Base-by-base conservation (phyloP, 805 yeast species). In the Yamadazyma scolyti region DNA sequence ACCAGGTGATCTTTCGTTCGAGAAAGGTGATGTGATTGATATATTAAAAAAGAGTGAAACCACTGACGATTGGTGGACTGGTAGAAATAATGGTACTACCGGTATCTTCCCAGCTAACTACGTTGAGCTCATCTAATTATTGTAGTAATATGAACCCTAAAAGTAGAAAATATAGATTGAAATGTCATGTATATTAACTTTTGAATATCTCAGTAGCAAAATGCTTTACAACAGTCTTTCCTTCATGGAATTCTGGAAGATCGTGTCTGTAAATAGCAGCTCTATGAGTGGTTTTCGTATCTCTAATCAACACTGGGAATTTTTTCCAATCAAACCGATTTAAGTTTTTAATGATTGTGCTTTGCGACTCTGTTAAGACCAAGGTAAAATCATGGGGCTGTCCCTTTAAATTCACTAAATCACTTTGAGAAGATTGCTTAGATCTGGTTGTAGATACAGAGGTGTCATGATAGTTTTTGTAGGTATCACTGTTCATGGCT, bases 61-160 rank as follows among this genome's bases (percentile, higher is more conserved):
- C 9, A 76, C 79, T 29, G 95, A 93, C 55, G 97, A 93, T 56
- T 93, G 98, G 98, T 93, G 98, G 98, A 87, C 96, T 0, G 98
- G 98, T 16, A 78, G 83, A 53, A 65, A 78, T 33, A 84, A 83
- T 44, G 90, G 94, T 9, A 62, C 61, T 39, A 86, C 85, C 47
- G 98, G 98, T 25, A 89, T 89, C 14, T 90, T 90, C 73, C 98
- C 98, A 7, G 98, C 98, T 2, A 90, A 90, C 56, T 90, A 90
- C 52, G 97, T 90, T 25, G 95, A 89, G 53, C 59, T 89, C 47
- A 74, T 78, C 31, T 81, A 25, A 24, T n/a, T n/a, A n/a, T n/a
- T n/a, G n/a, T n/a, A n/a, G n/a, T n/a, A n/a, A n/a, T n/a, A n/a
- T n/a, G n/a, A n/a, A n/a, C n/a, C n/a, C n/a, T n/a, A n/a, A n/a